phyloP scores from a whole-genome alignment of 345 rosid species.

The Brassica cretica region DNA sequence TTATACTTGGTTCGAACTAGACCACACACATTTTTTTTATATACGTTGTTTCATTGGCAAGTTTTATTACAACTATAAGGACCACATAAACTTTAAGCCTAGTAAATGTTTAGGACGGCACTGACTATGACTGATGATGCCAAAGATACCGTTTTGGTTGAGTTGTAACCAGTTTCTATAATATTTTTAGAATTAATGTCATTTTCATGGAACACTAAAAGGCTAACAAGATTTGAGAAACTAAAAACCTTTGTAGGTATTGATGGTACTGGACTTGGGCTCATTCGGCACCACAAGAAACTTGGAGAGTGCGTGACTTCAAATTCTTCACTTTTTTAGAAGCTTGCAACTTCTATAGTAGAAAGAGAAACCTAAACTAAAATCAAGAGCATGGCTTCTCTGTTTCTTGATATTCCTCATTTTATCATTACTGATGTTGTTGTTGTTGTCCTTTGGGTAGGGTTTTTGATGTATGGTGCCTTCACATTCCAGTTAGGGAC shows the following conservation, averaged over 20 bases:
- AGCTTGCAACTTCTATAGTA: not conserved
- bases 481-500: slow-evolving; percentile 64
- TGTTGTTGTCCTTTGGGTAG: slow-evolving; percentile 34
- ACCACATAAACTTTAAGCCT: not conserved
- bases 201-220: not conserved
- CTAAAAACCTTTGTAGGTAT: slow-evolving; percentile 49
- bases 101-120: not conserved
- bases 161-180: not conserved
- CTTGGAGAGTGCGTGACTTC: slow-evolving; percentile 56
- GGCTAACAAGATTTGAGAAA: not conserved
- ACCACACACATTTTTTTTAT: not conserved
- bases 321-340: not conserved
- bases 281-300: slow-evolving; percentile 54
- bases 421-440: not conserved
- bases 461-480: slow-evolving; percentile 69
- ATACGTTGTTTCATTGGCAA: not conserved
- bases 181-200: not conserved
- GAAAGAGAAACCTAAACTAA: not conserved
- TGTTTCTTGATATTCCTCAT: not conserved
- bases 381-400: not conserved
- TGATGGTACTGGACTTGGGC: slow-evolving; percentile 83
- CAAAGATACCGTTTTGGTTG: not conserved
- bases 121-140: not conserved
- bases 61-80: not conserved
- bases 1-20: not conserved